These are phyloP conservation scores for Orychophragmus violaceus DNA, from an alignment of 345 rosid genomes.

Conservation along the genomic window DNA sequence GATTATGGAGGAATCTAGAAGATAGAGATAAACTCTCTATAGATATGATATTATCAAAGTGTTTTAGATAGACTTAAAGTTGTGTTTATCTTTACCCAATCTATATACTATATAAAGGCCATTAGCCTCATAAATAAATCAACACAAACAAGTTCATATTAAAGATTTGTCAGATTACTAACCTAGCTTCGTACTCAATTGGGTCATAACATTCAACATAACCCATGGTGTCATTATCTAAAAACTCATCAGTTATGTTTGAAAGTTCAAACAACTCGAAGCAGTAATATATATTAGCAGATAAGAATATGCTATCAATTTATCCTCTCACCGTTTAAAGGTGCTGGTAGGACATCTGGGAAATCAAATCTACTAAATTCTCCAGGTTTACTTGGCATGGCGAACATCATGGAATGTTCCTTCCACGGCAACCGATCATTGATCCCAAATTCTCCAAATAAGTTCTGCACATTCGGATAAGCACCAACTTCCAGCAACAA, in stretches of 20 bases:
- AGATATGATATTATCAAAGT: too few species aligned
- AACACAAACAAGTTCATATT: too few species aligned
- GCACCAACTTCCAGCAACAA: conserved; percentile 83
- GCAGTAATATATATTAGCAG: background rate
- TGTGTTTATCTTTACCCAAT: too few species aligned
- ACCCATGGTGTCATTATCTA: background rate
- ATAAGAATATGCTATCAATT: background rate
- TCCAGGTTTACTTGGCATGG: conserved; percentile 95
- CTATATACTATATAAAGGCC: too few species aligned
- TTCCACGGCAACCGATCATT: conserved; percentile 91
- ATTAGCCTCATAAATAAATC: too few species aligned
- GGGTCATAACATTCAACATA: background rate
- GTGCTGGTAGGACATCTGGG: conserved; percentile 79
- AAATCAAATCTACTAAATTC: conserved; percentile 96
- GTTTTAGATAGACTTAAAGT: too few species aligned
- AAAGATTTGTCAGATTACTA: too few species aligned
- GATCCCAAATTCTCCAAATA: conserved; percentile 91
- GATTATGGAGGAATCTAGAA: too few species aligned
- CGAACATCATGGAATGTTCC: conserved; percentile 97
- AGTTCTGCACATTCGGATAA: conserved; percentile 86
- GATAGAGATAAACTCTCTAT: too few species aligned
- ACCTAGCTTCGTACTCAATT: too few species aligned
- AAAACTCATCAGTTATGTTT: background rate
- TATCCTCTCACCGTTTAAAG: conserved; percentile 69
- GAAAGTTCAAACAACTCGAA: too few species aligned